A percentile compares a stretch with the other conserved stretches of the same genome.
Conservation (phyloP, 371 early-diverging fungal species). For the Mucor plumbeus region DNA sequence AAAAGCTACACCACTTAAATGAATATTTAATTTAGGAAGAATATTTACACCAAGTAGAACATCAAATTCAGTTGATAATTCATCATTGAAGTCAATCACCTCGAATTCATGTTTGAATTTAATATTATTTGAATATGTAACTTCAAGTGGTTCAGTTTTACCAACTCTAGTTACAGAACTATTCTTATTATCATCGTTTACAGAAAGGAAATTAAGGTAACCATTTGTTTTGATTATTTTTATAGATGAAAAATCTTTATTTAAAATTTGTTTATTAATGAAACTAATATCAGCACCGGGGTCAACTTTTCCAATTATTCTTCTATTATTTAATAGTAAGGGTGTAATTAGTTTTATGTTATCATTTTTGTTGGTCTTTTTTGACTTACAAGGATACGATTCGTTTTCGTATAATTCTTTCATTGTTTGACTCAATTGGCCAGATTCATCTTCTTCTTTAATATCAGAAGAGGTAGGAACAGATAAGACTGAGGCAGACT, state of each 20-base stretch:
- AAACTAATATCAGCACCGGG: constrained; percentile 11
- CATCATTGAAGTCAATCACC: constrained; percentile 18
- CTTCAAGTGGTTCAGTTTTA: neutral
- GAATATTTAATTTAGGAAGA: neutral
- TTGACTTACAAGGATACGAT: constrained; percentile 1
- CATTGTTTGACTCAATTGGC: neutral
- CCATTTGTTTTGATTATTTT: constrained; percentile 1
- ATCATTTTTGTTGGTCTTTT: neutral
- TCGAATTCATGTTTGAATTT: constrained; percentile 11
- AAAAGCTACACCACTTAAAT: neutral
- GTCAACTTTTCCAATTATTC: constrained; percentile 9
- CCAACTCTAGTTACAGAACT: neutral
- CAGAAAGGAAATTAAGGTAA: constrained; percentile 9
- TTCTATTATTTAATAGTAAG: neutral
- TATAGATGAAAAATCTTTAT: neutral
- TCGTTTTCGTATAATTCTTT: neutral
- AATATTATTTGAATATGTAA: neutral
- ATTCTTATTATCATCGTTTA: constrained; percentile 6
- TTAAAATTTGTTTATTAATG: constrained; percentile 1
- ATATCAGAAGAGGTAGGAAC: neutral
- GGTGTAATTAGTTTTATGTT: constrained; percentile 12
- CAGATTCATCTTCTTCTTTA: neutral
- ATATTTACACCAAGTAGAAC: constrained; percentile 15
- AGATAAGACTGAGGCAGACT: neutral
- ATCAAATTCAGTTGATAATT: neutral